Percentiles rank a stretch among this genome's conserved stretches.
These are phyloP conservation scores for Aspergillus chevalieri DNA, from an alignment of 2,329 filamentous ascomycete genomes.

Conservation along the genomic window DNA sequence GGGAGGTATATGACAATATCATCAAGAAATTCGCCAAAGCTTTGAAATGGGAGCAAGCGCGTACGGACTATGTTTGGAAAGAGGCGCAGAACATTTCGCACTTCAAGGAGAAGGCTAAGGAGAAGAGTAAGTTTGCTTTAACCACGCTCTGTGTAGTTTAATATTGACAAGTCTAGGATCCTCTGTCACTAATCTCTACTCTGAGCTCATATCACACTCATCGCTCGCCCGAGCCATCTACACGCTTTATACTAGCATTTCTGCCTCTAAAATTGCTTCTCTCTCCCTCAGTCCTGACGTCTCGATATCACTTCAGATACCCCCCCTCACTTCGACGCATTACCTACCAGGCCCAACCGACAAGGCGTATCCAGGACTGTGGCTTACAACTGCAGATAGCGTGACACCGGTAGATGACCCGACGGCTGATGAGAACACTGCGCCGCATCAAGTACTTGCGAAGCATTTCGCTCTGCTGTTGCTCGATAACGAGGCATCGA, in stretches of 20 bases:
- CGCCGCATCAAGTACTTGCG: constrained; percentile 57
- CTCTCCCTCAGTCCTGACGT: constrained; percentile 63
- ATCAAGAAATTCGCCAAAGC: constrained; percentile 89
- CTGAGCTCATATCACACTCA: constrained; percentile 52
- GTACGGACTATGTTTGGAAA: constrained; percentile 83
- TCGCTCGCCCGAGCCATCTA: constrained; percentile 77
- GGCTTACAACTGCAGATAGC: constrained; percentile 80
- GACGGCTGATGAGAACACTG: constrained; percentile 51
- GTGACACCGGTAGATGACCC: constrained; percentile 63
- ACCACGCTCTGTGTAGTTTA: not conserved
- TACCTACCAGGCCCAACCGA: constrained; percentile 66
- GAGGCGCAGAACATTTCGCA: constrained; percentile 77
- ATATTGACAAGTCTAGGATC: constrained; percentile 23
- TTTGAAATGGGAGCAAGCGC: constrained; percentile 85
- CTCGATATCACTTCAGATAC: constrained; percentile 59
- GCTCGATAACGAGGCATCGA: constrained; percentile 72
- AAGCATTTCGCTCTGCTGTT: constrained; percentile 83
- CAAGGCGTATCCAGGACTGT: constrained; percentile 66
- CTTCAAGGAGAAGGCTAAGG: constrained; percentile 74
- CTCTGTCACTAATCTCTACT: constrained; percentile 34
- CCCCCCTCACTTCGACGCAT: constrained; percentile 59
- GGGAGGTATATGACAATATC: constrained; percentile 81
- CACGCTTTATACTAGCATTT: constrained; percentile 74
- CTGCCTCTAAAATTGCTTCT: constrained; percentile 78
- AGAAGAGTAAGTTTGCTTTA: constrained; percentile 37